Conservation (phyloP, 169 alveolate species). For the Eimeria brunetti region DNA sequence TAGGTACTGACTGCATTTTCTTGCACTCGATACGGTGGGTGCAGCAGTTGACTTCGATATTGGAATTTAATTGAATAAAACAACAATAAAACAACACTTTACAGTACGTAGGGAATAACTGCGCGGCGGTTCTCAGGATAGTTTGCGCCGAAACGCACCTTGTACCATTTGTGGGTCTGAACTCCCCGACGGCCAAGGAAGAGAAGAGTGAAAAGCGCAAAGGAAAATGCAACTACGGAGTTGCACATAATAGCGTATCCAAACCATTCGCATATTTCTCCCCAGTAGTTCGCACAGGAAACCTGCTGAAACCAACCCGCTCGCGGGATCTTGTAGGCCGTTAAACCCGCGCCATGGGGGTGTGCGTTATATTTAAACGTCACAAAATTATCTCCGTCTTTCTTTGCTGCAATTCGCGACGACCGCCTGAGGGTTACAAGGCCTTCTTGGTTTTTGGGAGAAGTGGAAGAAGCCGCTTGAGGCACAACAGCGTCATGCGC, state of each 20-base stretch:
- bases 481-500: constrained; percentile 15
- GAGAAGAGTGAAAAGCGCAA: neutral
- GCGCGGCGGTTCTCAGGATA: constrained; percentile 43
- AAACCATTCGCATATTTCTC: constrained; percentile 63
- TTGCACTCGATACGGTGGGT: too few species aligned
- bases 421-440: constrained; percentile 21
- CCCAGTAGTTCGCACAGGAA: constrained; percentile 66
- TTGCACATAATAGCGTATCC: constrained; percentile 55
- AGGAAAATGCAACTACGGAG: constrained; percentile 12
- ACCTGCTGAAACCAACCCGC: constrained; percentile 29
- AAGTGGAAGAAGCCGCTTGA: neutral
- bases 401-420: constrained; percentile 27
- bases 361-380: constrained; percentile 29
- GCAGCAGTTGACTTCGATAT: too few species aligned
- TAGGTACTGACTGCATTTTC: too few species aligned
- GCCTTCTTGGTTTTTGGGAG: constrained; percentile 7
- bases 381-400: constrained; percentile 29
- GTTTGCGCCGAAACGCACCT: neutral
- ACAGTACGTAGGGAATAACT: constrained; percentile 24
- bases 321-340: constrained; percentile 36
- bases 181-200: constrained; percentile 53
- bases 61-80: neutral
- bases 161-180: constrained; percentile 57
- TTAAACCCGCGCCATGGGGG: constrained; percentile 5
- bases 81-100: too few species aligned